Percentiles rank a stretch among this genome's conserved stretches.
Conservation (phyloP, 805 yeast species). For the Wickerhamiella cacticola region DNA sequence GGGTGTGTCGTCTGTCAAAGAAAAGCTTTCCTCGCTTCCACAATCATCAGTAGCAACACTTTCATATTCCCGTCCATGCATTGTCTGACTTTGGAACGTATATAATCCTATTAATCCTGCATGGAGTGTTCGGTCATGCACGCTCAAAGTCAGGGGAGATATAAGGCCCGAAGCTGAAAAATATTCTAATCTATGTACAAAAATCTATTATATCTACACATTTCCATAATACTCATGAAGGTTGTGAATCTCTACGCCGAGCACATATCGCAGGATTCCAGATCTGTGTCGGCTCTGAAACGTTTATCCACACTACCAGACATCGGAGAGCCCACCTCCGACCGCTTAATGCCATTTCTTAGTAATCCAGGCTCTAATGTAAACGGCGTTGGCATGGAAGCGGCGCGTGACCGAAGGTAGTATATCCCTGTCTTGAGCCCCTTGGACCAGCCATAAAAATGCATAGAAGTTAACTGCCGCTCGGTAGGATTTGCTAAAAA, state of each 20-base stretch:
- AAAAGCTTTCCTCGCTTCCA: neutral
- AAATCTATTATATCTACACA: too few species aligned
- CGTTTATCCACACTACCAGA: conserved; percentile 6
- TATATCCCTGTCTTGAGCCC: conserved; percentile 97
- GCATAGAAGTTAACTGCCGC: conserved; percentile 93
- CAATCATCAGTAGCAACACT: neutral
- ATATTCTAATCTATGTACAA: neutral
- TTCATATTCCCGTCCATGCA: neutral
- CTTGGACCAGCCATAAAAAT: conserved; percentile 93
- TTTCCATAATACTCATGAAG: too few species aligned
- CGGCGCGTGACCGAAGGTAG: conserved; percentile 90
- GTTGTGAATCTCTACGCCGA: neutral
- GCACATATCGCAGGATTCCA: conserved; percentile 14
- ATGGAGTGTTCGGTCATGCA: neutral
- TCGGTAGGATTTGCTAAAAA: conserved; percentile 77
- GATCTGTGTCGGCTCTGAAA: neutral
- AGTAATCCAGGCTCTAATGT: conserved; percentile 38
- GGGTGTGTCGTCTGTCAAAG: neutral
- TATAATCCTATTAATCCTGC: neutral
- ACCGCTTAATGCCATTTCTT: neutral
- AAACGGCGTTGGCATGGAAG: conserved; percentile 87
- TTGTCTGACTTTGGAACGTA: neutral
- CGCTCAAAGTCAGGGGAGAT: neutral
- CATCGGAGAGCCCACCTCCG: neutral
- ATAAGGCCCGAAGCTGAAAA: neutral